These are phyloP conservation scores for Copromyces sp. DNA, from an alignment of 495 filamentous ascomycete genomes.

Conservation along the genomic window DNA sequence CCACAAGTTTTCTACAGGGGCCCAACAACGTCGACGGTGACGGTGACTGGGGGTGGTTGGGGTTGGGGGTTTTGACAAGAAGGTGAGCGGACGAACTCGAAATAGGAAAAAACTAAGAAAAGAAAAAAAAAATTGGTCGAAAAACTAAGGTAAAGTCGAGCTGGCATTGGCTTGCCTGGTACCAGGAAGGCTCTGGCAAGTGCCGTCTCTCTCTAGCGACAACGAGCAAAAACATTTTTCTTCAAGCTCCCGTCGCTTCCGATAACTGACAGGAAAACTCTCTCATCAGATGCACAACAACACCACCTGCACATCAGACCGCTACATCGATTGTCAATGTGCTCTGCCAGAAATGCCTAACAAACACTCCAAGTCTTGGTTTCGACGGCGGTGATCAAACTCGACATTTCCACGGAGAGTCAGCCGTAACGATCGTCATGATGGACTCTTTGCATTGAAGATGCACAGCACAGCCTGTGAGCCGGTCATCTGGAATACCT, in stretches of 20 bases:
- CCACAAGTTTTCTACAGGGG: not conserved
- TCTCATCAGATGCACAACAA: not conserved
- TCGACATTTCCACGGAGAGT: not conserved
- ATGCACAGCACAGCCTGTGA: not conserved
- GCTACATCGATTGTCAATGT: not conserved
- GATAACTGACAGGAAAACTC: not conserved
- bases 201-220: not conserved
- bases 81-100: not conserved
- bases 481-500: not conserved
- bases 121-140: too few relatives aligned
- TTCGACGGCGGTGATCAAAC: not conserved
- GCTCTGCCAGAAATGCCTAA: not conserved
- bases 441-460: not conserved
- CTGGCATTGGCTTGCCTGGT: not conserved
- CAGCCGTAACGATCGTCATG: not conserved
- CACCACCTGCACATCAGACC: not conserved
- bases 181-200: not conserved
- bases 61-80: not conserved
- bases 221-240: not conserved
- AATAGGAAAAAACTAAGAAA: not conserved
- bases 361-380: not conserved
- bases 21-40: not conserved
- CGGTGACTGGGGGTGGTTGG: not conserved
- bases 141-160: not conserved
- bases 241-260: not conserved